Evolutionary conservation across 306 rosid genomes (phyloP), one percentile per base, ranked within the genome.

Genomic region (Purshia tridentata): DNA sequence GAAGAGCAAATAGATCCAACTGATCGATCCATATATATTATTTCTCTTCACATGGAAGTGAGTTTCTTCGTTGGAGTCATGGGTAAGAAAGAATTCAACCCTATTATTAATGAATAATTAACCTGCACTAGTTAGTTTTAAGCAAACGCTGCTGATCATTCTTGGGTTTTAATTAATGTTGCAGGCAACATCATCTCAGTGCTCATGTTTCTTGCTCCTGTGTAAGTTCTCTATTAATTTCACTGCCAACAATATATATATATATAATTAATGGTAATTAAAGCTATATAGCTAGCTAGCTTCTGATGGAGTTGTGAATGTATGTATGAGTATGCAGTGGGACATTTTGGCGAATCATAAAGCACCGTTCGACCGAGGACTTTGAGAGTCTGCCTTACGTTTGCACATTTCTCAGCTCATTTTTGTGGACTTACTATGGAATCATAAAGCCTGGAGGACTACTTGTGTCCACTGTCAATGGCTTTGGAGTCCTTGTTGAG

Each of bases 391-490:
- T 88, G 53, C 97, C 95, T 11, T 91, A 87, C 53, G 77, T 88
- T n/a, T 87, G 92, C 82, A 88, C 92, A 10, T 65, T 87, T 69
- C 84, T 88, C 62, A 84, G 49, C 56, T 91, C 81, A 10, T 81
- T 72, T 20, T 56, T 91, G 6, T 87, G 97, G 97, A 88, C 92
- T 77, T 88, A 88, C 40, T 91, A 88, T 9, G 95, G 97, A 37
- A 76, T 73, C 56, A 81, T 81, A 55, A 91, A 82, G 72, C 56
- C 81, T 1, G 85, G 86, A 40, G 95, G 73, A 63, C 64, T 78
- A n/a, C 90, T 91, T 1, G 86, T 91, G 3, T 83, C 95, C 67
- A 85, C 91, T 35, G 68, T 87, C 44, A 91, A 85, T 67, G 88
- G 91, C 66, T 88, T 91, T 54, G 95, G 97, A 58, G 29, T 75